Base-by-base conservation (phyloP, 2,329 filamentous ascomycete genomes). In the Ophiostoma sp. region DNA sequence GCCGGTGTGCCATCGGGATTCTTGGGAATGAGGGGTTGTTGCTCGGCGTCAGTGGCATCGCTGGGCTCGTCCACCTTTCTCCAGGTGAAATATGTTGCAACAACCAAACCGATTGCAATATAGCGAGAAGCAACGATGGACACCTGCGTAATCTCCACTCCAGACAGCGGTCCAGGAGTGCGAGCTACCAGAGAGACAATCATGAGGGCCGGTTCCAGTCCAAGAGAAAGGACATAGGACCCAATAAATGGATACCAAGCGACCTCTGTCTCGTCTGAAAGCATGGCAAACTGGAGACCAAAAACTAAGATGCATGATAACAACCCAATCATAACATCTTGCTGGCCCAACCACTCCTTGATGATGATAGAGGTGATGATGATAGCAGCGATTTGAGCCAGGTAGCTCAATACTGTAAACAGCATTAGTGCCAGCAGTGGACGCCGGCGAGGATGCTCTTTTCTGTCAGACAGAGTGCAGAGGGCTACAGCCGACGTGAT, bases 231-330 rank as follows among this genome's bases (percentile, higher is more conserved):
- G 39, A 87, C 76, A 85, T 90, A 92, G 15, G 88, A 87, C 22
- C 89, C 90, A 75, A 87, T 87, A 75, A 89, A 90, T 0, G 90
- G 89, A 76, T 90, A 89, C 85, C 89, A 91, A 11, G 89, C 84
- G 2, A 85, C 84, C 70, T 84, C 83, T 39, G 83, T 79, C 22
- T 83, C 82, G 70, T 88, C 86, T 2, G 84, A 81, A 17, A 92
- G 83, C 25, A 84, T 85, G 55, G 87, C 84, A 74, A 89, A 82
- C 76, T 91, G 84, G 17, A 90, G 85, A 3, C 88, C 86, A 80
- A 91, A 93, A n/a, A 89, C 84, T 36, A 93, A 81, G 63, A 90
- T 83, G 72, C 89, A 91, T 0, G 90, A 87, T 33, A 92, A 81
- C 50, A 87, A 82, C 71, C 89, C 88, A 71, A 93, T 85, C 75